Conservation (phyloP, 257 asterid species). For the Penstemon davidsonii region DNA sequence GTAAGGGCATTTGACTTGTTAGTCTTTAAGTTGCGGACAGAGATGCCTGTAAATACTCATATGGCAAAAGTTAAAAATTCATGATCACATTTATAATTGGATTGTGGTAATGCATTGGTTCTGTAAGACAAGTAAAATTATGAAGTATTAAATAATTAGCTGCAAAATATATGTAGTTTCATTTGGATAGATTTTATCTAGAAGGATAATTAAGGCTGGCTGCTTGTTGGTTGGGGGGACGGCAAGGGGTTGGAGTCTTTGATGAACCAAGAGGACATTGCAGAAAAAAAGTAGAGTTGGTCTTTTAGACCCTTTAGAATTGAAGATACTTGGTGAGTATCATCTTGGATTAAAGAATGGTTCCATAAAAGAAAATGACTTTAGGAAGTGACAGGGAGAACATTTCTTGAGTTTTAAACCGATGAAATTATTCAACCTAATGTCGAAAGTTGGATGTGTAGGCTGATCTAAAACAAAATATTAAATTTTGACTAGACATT, state of each 20-base stretch:
- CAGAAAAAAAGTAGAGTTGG: neutral
- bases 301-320: neutral
- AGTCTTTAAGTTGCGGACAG: neutral
- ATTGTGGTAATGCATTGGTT: constrained; percentile 5
- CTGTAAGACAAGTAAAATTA: neutral
- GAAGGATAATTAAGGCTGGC: no score
- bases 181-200: neutral
- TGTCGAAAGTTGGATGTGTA: neutral
- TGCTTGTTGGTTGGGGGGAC: neutral
- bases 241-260: neutral
- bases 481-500: constrained; percentile 1
- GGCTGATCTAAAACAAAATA: neutral
- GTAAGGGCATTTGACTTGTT: constrained; percentile 7
- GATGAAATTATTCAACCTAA: neutral
- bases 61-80: neutral
- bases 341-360: neutral
- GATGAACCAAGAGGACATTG: neutral
- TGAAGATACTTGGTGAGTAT: neutral
- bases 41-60: neutral
- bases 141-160: constrained; percentile 7
- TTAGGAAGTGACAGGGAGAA: neutral
- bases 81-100: constrained; percentile 10
- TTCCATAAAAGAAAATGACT: neutral
- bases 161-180: constrained; percentile 3
- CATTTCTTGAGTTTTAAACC: neutral